Base-by-base conservation (phyloP, 305 asterid species). In the Fraxinus floribunda region DNA sequence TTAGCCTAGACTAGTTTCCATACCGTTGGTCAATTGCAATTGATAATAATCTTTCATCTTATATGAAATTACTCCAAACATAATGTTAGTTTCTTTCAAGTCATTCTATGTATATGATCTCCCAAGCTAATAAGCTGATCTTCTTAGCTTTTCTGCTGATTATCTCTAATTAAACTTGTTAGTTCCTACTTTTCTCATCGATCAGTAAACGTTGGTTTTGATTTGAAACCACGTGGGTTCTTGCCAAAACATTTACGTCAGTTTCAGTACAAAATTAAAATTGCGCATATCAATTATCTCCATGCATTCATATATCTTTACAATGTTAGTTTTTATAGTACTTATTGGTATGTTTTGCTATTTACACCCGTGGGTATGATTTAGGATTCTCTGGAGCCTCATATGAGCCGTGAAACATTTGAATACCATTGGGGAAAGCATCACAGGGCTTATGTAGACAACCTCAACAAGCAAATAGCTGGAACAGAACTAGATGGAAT, bases 381-480 rank as follows among this genome's bases (percentile, higher is more conserved):
- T 66, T 85, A 96, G 99, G 91, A 94, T 86, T 94, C 97, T 46
- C 84, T 96, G 91, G 98, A 96, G 89, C 99, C 98, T 84, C 94
- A 90, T 86, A 92, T 96, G 98, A 96, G 98, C 83, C 91, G 89
- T 5, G 88, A 93, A 78, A 94, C 98, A 11, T 88, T 96, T 62
- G 99, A 96, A 78, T 94, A 88, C 86, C 99, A 96, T 79, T 96
- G 99, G 99, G 98, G 99, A 7, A 96, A 96, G 90, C 99, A 96
- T 89, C 98, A 93, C 88, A 86, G 91, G 81, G 89, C 95, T 70
- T 94, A 96, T 81, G 98, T 96, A 20, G 98, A 94, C 76, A 96
- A 94, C 92, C 91, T 96, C 82, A 96, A 94, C 94, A 93, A 91
- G 92, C 99, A 96, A 86, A 93, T 96, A 73, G 92, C 82, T 22